Evolutionary conservation across 495 filamentous ascomycete genomes (phyloP).

Genomic region (Aspergillus coremiiformis): DNA sequence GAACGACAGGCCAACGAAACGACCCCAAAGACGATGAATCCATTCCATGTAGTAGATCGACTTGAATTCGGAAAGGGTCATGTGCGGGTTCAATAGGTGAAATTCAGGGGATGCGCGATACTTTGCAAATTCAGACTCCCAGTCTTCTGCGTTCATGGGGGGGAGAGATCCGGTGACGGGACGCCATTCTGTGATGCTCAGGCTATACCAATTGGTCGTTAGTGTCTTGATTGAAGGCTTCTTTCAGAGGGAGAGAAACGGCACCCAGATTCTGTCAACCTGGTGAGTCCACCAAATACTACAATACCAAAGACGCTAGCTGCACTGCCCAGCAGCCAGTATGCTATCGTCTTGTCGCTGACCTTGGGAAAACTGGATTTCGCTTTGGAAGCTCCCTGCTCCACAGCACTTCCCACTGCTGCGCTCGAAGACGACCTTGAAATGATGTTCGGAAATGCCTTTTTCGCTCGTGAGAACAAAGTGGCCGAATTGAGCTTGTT

Average conservation of each 20-base stretch:
- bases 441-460: slow-evolving; percentile 25
- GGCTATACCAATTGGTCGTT: slow-evolving; percentile 41
- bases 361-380: slow-evolving; percentile 60
- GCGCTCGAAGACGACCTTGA: slow-evolving; percentile 23
- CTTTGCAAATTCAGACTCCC: slow-evolving; percentile 86
- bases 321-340: slow-evolving; percentile 89
- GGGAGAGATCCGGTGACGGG: slow-evolving; percentile 93
- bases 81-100: slow-evolving; percentile 79
- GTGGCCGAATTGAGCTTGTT: slow-evolving; percentile 22
- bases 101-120: slow-evolving; percentile 90
- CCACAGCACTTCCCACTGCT: slow-evolving; percentile 11
- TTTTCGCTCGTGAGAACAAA: slow-evolving; percentile 23
- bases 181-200: slow-evolving; percentile 99
- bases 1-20: slow-evolving; percentile 83
- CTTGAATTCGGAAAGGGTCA: slow-evolving; percentile 89
- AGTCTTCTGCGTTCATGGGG: slow-evolving; percentile 65
- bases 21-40: slow-evolving; percentile 93
- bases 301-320: slow-evolving; percentile 94
- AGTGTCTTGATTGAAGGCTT: slow-evolving; percentile 6
- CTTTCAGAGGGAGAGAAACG: slow-evolving; percentile 7
- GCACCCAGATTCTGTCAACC: slow-evolving; percentile 94
- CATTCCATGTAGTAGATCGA: slow-evolving; percentile 99
- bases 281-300: slow-evolving; percentile 85
- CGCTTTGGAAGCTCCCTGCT: slow-evolving; percentile 20
- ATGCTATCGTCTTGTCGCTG: slow-evolving; percentile 67